These are phyloP conservation scores for Crithidia fasciculata DNA, from an alignment of 208 protist genomes.

Conservation along the genomic window DNA sequence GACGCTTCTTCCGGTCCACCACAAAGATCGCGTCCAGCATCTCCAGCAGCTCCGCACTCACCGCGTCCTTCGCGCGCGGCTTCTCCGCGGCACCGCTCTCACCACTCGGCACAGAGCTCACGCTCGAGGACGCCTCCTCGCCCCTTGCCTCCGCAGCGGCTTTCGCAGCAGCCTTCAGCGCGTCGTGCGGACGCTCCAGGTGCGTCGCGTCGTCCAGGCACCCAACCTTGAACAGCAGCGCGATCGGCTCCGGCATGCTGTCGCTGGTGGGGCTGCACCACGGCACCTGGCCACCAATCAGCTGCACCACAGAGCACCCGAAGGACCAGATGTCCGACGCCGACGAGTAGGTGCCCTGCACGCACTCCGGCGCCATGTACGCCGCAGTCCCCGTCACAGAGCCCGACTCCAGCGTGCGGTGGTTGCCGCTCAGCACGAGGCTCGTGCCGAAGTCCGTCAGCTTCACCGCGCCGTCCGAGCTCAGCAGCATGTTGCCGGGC, in stretches of 20 bases:
- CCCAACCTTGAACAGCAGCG: constrained; percentile 69
- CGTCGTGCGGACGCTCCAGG: constrained; percentile 43
- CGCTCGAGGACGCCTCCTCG: not conserved
- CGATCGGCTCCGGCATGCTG: constrained; percentile 31
- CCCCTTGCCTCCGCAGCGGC: not conserved
- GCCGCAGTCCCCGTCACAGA: constrained; percentile 68
- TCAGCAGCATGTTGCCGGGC: constrained; percentile 85
- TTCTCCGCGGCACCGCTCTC: not conserved
- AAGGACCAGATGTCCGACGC: constrained; percentile 90
- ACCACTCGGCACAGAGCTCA: not conserved
- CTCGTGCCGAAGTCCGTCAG: constrained; percentile 89
- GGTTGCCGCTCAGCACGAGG: constrained; percentile 43
- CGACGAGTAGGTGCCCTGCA: constrained; percentile 56
- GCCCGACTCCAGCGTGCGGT: constrained; percentile 37
- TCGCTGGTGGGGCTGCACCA: constrained; percentile 48
- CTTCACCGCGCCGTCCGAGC: constrained; percentile 66
- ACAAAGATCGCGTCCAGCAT: constrained; percentile 56
- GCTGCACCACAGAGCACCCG: constrained; percentile 78
- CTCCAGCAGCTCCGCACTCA: constrained; percentile 35
- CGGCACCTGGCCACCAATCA: constrained; percentile 59
- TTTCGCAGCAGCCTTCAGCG: constrained; percentile 14
- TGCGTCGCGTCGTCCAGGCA: constrained; percentile 40
- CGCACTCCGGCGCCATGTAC: constrained; percentile 81
- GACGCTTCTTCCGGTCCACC: constrained; percentile 47
- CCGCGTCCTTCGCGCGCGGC: constrained; percentile 2